Evolutionary conservation across 495 filamentous ascomycete genomes (phyloP).

Genomic region (Xanthoparmelia taractica): DNA sequence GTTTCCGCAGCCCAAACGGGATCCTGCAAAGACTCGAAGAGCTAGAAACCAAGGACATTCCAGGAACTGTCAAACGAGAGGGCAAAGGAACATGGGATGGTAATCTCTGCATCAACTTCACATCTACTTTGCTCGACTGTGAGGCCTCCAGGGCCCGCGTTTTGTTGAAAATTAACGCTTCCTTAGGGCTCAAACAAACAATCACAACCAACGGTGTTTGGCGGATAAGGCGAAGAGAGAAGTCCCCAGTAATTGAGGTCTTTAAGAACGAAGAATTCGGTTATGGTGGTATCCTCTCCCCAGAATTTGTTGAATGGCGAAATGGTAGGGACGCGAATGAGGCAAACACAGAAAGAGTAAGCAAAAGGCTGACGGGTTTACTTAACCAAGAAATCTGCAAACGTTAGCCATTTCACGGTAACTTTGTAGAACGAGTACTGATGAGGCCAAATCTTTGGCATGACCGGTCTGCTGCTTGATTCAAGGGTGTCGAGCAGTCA

Average conservation of each 20-base stretch:
- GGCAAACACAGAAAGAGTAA: constrained; percentile 7
- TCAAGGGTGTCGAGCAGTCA: not conserved
- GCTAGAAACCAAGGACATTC: constrained; percentile 68
- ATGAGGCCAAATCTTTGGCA: not conserved
- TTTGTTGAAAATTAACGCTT: constrained; percentile 11
- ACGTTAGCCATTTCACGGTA: not conserved
- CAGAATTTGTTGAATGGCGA: constrained; percentile 69
- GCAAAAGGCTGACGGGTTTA: not conserved
- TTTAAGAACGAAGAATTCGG: constrained; percentile 64
- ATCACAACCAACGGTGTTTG: constrained; percentile 70
- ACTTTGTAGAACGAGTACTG: not conserved
- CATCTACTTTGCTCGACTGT: constrained; percentile 69
- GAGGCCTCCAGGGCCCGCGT: constrained; percentile 20
- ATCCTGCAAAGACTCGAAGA: constrained; percentile 64
- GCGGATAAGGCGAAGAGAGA: constrained; percentile 60
- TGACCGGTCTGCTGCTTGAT: not conserved
- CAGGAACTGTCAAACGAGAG: constrained; percentile 56
- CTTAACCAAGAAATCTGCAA: not conserved
- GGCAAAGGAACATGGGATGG: constrained; percentile 72
- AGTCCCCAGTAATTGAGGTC: constrained; percentile 56
- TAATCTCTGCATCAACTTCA: constrained; percentile 85
- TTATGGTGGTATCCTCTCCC: constrained; percentile 66
- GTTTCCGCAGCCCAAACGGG: constrained; percentile 70
- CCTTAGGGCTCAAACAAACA: constrained; percentile 54
- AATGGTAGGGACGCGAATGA: constrained; percentile 19